phyloP scores from a whole-genome alignment of 768 basidiomycete species.

The Naganishia onofrii region DNA sequence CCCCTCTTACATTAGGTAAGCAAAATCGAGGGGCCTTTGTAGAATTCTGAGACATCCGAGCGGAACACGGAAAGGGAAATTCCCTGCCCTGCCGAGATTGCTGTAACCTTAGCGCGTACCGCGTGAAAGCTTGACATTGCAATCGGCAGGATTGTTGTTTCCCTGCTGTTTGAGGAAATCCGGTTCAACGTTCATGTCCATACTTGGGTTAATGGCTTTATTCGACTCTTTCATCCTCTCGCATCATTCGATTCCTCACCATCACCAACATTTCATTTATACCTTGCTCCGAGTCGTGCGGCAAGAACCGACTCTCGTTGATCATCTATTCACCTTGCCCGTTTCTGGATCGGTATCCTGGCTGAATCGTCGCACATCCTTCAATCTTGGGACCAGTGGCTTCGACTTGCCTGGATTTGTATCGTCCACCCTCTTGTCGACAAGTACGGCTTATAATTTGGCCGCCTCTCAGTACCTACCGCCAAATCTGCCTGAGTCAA shows the following conservation, averaged over 20 bases:
- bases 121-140: not conserved
- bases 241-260: not conserved
- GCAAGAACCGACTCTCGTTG: constrained; percentile 3
- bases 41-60: not conserved
- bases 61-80: not conserved
- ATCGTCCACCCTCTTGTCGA: not conserved
- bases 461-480: not conserved
- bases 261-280: not conserved
- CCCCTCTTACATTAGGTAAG: not conserved
- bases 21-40: not conserved
- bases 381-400: not conserved
- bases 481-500: not conserved
- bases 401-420: not conserved
- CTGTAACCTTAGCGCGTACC: not conserved
- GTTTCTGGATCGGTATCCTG: not conserved
- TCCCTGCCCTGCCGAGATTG: not conserved
- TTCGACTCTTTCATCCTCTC: not conserved
- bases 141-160: no score
- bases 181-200: not conserved
- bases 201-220: not conserved
- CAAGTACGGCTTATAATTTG: not conserved
- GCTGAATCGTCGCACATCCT: not conserved
- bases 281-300: not conserved
- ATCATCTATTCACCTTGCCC: not conserved
- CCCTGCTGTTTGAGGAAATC: not conserved